These are phyloP conservation scores for Periconia macrospinosa DNA, from an alignment of 2,329 filamentous ascomycete species.

Conservation along the genomic window DNA sequence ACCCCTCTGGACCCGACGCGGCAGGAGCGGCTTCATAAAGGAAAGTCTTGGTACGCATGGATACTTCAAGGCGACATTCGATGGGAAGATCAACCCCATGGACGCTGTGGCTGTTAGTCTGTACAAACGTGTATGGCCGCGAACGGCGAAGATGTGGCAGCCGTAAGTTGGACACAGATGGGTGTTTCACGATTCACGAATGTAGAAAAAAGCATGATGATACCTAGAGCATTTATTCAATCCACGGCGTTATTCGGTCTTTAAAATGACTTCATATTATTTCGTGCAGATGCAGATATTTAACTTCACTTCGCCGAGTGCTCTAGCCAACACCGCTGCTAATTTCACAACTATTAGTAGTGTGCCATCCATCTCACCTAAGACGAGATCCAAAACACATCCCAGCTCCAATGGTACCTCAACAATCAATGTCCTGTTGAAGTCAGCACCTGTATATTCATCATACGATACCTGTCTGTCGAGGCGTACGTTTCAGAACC, in stretches of 20 bases:
- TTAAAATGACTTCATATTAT: neutral
- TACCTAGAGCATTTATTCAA: neutral
- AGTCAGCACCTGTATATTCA: neutral
- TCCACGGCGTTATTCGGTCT: neutral
- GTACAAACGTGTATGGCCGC: constrained; percentile 63
- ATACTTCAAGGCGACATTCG: constrained; percentile 99
- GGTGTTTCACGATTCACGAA: neutral
- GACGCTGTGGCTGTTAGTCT: constrained; percentile 86
- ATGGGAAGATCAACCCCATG: constrained; percentile 92
- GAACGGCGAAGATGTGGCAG: constrained; percentile 59
- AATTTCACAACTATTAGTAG: no score
- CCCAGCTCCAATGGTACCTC: neutral
- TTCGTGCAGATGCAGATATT: no score
- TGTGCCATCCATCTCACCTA: no score
- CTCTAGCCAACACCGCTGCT: no score
- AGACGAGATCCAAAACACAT: no score
- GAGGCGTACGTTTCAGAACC: neutral
- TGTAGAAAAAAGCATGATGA: neutral
- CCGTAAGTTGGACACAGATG: neutral
- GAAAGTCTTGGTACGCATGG: constrained; percentile 94
- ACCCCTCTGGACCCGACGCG: constrained; percentile 89
- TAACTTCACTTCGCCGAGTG: no score
- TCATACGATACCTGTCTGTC: neutral
- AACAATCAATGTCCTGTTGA: neutral
- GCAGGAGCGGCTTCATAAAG: constrained; percentile 88